Base-by-base conservation (phyloP, 371 early-diverging fungal genomes). In the Zopfochytrium polystomum region DNA sequence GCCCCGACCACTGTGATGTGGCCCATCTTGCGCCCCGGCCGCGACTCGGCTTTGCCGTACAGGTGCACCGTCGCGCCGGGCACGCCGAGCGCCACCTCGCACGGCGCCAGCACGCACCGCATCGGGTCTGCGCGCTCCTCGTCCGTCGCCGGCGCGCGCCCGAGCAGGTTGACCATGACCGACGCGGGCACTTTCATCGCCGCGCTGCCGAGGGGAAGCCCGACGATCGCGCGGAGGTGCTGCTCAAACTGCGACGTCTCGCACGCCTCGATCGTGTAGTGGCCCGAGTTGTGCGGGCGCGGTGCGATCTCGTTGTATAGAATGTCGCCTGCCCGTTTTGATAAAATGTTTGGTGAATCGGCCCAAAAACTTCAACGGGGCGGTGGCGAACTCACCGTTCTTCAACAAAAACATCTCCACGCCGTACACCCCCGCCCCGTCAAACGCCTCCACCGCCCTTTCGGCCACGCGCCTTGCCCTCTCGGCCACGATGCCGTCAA, bases 281-380 rank as follows among this genome's bases (percentile, higher is more conserved):
- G 98, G 54, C 98, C 98, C 23, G 95, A 95, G 79, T 97, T 97
- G 77, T 97, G 98, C 34, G 98, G 96, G 20, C 98, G 88, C 42
- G 98, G 98, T 2, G 98, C 98, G 63, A 97, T 90, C 72, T 97
- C 98, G 72, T 97, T 97, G 67, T 96, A 73, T 13, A 90, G 70
- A 52, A 96, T 86, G 3, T 81, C 70, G 46, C 79, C 86, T 85
- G 55, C 7, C n/a, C 13, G 9, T 2, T 35, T 30, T 32, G 58
- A 50, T 23, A 20, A 65, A 62, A 52, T 38, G 34, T 15, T 56
- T 20, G n/a, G 15, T 20, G 6, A 18, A 18, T 33, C 2, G 45
- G 46, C 15, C 34, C 42, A 42, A 26, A 23, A 22, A 5, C 33
- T 35, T 35, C n/a, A 32, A 33, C 27, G n/a, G 20, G 22, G 20